Evolutionary conservation across 192 early-diverging fungal genomes (phyloP), one percentile per base, ranked within the genome.

Genomic region (Coemansia sp.): DNA sequence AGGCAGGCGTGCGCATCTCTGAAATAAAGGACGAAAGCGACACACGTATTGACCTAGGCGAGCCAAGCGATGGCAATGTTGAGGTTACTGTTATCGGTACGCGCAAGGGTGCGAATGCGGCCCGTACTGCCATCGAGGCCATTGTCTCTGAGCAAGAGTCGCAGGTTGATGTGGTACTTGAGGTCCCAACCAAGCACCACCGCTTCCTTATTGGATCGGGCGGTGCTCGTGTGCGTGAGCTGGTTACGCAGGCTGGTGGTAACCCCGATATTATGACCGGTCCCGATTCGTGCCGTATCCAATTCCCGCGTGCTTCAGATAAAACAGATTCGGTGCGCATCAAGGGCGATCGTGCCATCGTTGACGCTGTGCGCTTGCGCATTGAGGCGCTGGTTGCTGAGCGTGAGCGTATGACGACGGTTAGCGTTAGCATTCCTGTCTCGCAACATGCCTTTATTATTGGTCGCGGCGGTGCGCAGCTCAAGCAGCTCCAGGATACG

Each of bases 371-470:
- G 28, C 58, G 62, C 38, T n/a, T 18, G 24, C 71, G 74, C 3
- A 72, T 88, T 48, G 86, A 86, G 21, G 82, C 68, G 55, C 62
- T 77, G 24, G 75, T 71, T 2, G 75, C 69, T 28, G 83, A 86
- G 57, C 82, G 85, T 60, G 80, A 88, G 68, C 82, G 83, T 64
- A 82, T 86, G 64, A 71, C 74, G 21, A 85, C 85, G 7, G 42
- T 86, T 4, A 61, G 59, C 2, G 67, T 94, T n/a, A 38, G 60
- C 42, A 85, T 96, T 58, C 93, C 93, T 1, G 84, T 79, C 10
- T 81, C 84, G 11, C 82, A 93, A 49, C 92, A 95, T 67, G 84
- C 87, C 12, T 81, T 84, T 42, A 73, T 97, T 38, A 97, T 95
- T 63, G 95, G 95, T 11, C 85, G 87, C 36, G 84, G 82, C 48